Conservation (phyloP, 192 early-diverging fungal genomes). For the Gigaspora rosea region DNA sequence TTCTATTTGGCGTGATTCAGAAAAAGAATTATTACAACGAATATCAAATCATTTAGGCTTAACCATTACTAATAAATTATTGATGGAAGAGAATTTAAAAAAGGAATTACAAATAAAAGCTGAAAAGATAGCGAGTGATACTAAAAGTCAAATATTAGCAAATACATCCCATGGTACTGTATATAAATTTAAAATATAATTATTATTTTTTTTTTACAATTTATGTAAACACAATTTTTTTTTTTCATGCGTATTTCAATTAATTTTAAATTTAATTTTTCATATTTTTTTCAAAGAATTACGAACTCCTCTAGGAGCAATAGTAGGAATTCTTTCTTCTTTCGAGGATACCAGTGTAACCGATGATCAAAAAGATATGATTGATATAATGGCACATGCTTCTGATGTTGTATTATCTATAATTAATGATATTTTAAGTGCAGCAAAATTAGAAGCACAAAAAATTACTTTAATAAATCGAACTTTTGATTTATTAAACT, state of each 20-base stretch:
- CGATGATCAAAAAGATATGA: slow-evolving; percentile 45
- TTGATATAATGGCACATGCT: slow-evolving; percentile 46
- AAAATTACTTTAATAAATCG: slow-evolving; percentile 48
- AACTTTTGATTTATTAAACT: slow-evolving; percentile 43
- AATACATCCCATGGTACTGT: slow-evolving; percentile 41
- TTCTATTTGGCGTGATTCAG: slow-evolving; percentile 38
- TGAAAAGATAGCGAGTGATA: slow-evolving; percentile 43
- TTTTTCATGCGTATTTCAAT: background rate
- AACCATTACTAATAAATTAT: slow-evolving; percentile 41
- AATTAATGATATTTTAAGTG: slow-evolving; percentile 44
- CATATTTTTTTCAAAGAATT: slow-evolving; percentile 10
- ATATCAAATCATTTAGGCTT: slow-evolving; percentile 46
- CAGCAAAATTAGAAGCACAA: slow-evolving; percentile 45
- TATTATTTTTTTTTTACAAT: background rate
- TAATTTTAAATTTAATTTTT: background rate
- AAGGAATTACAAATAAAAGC: slow-evolving; percentile 46
- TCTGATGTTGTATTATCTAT: slow-evolving; percentile 44
- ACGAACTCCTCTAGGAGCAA: slow-evolving; percentile 43
- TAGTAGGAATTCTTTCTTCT: slow-evolving; percentile 44
- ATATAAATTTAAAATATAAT: background rate
- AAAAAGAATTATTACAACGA: slow-evolving; percentile 45
- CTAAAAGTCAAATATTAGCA: slow-evolving; percentile 47
- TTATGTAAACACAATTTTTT: background rate
- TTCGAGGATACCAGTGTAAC: slow-evolving; percentile 44
- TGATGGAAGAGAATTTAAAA: slow-evolving; percentile 43